A percentile compares a stretch with the other conserved stretches of the same genome.
Conservation (phyloP, 164 flowering plant species). For the Paratinospora sagittata region DNA sequence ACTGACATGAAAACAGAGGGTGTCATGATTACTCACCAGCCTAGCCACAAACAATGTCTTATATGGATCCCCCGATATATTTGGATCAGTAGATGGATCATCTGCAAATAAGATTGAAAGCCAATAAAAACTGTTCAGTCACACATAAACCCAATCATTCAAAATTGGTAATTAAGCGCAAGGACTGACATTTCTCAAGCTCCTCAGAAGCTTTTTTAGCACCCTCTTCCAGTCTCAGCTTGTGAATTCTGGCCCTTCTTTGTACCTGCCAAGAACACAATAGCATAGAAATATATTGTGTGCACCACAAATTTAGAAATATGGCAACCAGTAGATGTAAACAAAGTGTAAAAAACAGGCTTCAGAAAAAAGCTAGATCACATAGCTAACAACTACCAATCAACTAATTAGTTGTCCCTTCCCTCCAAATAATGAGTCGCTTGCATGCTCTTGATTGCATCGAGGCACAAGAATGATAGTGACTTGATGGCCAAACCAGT, state of each 20-base stretch:
- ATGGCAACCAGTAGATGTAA: too few species aligned
- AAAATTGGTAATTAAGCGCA: background rate
- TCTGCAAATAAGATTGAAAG: constrained; percentile 39
- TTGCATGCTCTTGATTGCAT: too few species aligned
- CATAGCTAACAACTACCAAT: too few species aligned
- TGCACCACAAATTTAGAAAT: too few species aligned
- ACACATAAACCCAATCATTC: background rate
- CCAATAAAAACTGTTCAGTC: constrained; percentile 3
- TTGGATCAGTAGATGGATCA: constrained; percentile 80
- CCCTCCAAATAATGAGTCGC: too few species aligned
- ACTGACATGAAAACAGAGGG: background rate
- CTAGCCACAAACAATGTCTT: constrained; percentile 94
- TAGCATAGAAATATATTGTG: background rate
- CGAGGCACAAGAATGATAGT: too few species aligned
- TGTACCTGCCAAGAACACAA: constrained; percentile 37
- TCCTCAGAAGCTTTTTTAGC: constrained; percentile 87
- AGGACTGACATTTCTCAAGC: constrained; percentile 66
- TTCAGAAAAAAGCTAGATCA: too few species aligned
- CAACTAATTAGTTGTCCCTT: too few species aligned
- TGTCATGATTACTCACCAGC: constrained; percentile 51
- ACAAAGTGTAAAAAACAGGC: too few species aligned
- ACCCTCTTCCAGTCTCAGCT: constrained; percentile 74
- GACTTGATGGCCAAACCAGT: too few species aligned
- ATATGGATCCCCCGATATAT: constrained; percentile 91
- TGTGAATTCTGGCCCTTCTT: constrained; percentile 78